Evolutionary conservation across 75 land plant species (phyloP), one percentile per base, ranked within the genome.

Genomic region (Selaginella moellendorffii): DNA sequence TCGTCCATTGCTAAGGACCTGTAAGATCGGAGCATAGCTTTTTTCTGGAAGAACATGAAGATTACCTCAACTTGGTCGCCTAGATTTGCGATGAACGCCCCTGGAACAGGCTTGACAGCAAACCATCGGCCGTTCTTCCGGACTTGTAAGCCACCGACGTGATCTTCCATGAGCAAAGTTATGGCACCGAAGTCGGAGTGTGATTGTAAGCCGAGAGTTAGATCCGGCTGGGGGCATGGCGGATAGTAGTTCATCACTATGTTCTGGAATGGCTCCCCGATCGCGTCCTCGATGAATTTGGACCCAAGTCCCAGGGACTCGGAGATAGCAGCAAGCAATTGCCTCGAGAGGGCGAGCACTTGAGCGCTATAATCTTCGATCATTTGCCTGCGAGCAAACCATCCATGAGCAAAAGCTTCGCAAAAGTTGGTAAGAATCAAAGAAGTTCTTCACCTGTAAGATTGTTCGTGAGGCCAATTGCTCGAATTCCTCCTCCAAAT

Each of bases 241-340:
- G 97, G 86, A 67, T 92, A 92, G 66, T 81, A 92, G 65, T 92
- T 92, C 12, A 92, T 73, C 0, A 87, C 80, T n/a, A 92, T 78
- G 68, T 92, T 92, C 80, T 92, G 97, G 58, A 80, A 81, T 10
- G 84, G 72, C 53, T 88, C 97, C 29, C 89, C 88, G 61, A 85
- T 73, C 14, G 79, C 84, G 2, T 88, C 89, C 65, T 79, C 73
- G 1, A 88, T 76, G 24, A 71, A 78, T 1, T 72, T 54, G 22
- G 84, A 24, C 17, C 26, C 58, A 61, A 87, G 28, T 0, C 83
- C 82, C 1, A 92, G 73, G 51, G 81, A 84, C 68, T 81, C 78
- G 1, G 95, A 88, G 23, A 88, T 75, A 10, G 83, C 24, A 0
- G 58, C 69, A 17, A 92, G 53, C 29, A 92, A 71, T 36, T 60